Conservation (phyloP, 768 basidiomycete genomes). For the Suillus hirtellus region DNA sequence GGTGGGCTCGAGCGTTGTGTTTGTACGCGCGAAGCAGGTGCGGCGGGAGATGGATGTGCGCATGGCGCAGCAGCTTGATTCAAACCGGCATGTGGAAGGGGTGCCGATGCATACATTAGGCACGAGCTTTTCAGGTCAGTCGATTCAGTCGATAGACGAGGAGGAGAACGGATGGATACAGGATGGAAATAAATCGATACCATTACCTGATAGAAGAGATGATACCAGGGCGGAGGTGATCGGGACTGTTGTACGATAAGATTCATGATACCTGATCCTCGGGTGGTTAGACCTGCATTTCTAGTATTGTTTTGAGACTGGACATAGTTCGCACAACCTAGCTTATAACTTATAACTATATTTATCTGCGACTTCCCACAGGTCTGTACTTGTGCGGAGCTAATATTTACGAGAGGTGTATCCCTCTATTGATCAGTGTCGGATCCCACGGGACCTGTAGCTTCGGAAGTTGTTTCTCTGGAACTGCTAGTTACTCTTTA, state of each 20-base stretch:
- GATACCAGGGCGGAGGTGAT: background rate
- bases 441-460: background rate
- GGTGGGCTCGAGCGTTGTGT: slow-evolving; percentile 43
- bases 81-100: background rate
- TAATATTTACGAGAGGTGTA: background rate
- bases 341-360: too few relatives aligned
- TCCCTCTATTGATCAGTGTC: background rate
- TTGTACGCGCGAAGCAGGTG: slow-evolving; percentile 60
- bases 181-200: slow-evolving; percentile 30
- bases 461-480: background rate
- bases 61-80: slow-evolving; percentile 32
- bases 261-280: background rate
- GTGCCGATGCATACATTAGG: background rate
- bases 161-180: slow-evolving; percentile 33
- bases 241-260: background rate
- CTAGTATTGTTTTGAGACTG: background rate
- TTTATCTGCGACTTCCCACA: background rate
- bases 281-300: background rate
- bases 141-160: background rate
- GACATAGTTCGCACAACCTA: background rate
- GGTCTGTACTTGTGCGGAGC: background rate
- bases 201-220: background rate
- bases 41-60: slow-evolving; percentile 64
- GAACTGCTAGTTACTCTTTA: background rate
- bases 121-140: background rate